Conservation (phyloP, 1,284 basidiomycete species). For the Nidula niveotomentosa region DNA sequence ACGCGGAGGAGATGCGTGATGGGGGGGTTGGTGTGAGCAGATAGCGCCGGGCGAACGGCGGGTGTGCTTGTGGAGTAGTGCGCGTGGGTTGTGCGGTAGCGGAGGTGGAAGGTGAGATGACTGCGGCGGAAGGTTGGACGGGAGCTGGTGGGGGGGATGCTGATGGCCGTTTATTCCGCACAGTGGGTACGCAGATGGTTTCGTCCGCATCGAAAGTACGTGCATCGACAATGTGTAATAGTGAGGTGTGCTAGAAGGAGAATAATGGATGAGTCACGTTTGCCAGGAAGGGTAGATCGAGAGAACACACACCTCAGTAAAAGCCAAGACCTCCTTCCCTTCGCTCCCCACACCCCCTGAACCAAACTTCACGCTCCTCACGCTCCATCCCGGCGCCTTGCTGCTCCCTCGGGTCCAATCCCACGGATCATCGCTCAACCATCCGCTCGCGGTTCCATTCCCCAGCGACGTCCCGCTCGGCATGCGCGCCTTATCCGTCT, state of each 20-base stretch:
- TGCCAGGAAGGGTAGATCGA: neutral
- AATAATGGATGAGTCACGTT: too few relatives aligned
- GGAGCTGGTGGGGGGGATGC: too few relatives aligned
- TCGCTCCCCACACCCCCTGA: conserved; percentile 38
- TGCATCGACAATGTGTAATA: conserved; percentile 78
- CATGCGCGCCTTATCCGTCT: conserved; percentile 39
- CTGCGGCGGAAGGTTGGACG: too few relatives aligned
- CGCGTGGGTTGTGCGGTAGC: conserved; percentile 6
- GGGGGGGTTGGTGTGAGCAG: neutral
- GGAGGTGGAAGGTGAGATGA: too few relatives aligned
- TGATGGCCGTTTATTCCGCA: conserved; percentile 2
- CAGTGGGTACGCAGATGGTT: conserved; percentile 59
- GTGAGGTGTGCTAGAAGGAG: conserved; percentile 60
- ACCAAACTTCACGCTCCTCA: conserved; percentile 78
- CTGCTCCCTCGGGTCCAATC: conserved; percentile 60
- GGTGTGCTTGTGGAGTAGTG: conserved; percentile 2
- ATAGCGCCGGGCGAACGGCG: conserved; percentile 6
- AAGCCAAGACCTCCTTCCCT: conserved; percentile 70
- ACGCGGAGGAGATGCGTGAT: neutral
- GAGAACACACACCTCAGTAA: conserved; percentile 69
- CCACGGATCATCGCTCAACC: conserved; percentile 62
- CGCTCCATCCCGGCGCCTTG: conserved; percentile 74
- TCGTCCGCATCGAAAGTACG: conserved; percentile 78
- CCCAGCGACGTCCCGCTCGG: conserved; percentile 28
- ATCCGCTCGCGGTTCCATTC: conserved; percentile 47